Evolutionary conservation across 495 filamentous ascomycete genomes (phyloP).

Genomic region (Bathelium albidoporum): DNA sequence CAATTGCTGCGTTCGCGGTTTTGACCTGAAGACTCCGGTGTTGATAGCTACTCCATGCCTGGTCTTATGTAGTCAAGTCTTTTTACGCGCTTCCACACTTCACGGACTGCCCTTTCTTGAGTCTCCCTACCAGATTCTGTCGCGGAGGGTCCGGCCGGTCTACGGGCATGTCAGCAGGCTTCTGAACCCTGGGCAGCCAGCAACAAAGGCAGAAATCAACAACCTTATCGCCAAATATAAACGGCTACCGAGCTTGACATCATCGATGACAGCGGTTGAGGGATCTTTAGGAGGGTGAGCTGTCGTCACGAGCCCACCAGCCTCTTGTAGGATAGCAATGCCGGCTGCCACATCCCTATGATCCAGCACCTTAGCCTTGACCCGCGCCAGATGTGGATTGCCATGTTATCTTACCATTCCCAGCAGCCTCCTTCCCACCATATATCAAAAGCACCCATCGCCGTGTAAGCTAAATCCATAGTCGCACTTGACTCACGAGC

Average conservation of each 20-base stretch:
- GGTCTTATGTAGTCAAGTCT: constrained; percentile 51
- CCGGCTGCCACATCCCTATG: constrained; percentile 45
- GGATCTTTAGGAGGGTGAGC: constrained; percentile 52
- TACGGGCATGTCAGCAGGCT: constrained; percentile 14
- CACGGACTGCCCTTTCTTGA: constrained; percentile 56
- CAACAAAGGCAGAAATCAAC: constrained; percentile 10
- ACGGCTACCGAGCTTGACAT: constrained; percentile 48
- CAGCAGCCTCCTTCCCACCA: constrained; percentile 50
- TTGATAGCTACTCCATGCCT: constrained; percentile 19
- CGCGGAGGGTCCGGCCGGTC: constrained; percentile 50
- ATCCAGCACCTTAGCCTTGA: not conserved
- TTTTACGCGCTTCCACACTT: constrained; percentile 55
- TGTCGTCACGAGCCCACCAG: constrained; percentile 55
- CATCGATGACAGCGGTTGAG: constrained; percentile 44
- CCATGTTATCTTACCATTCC: constrained; percentile 35
- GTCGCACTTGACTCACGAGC: constrained; percentile 33
- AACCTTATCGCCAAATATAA: constrained; percentile 56
- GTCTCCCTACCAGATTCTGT: constrained; percentile 50
- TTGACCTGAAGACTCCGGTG: too few species aligned
- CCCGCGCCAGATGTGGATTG: not conserved
- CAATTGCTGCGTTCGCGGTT: too few species aligned
- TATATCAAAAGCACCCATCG: constrained; percentile 48
- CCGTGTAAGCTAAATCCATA: constrained; percentile 46
- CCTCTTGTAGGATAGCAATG: constrained; percentile 46
- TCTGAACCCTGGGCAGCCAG: not conserved